These are phyloP conservation scores for Pouteria campechiana DNA, from an alignment of 179 eudicot species.

Conservation along the genomic window DNA sequence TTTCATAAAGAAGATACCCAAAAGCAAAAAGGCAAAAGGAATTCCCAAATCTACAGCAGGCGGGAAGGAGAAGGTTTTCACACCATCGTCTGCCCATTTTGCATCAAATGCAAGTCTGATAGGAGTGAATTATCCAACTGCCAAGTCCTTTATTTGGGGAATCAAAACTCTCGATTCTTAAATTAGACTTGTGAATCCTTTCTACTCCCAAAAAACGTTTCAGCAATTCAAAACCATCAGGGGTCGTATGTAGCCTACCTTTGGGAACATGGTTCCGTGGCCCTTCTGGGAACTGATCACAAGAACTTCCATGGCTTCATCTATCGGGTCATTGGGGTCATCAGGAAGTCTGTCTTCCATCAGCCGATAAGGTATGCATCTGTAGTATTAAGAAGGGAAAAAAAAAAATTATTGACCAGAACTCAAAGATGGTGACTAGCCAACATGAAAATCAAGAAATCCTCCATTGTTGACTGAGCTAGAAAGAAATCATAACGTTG, in stretches of 20 bases:
- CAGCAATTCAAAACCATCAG: neutral
- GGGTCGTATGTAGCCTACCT: slow-evolving; percentile 16
- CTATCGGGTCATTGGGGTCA: neutral
- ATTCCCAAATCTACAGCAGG: no score
- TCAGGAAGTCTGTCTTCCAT: slow-evolving; percentile 18
- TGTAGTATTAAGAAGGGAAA: slow-evolving; percentile 4
- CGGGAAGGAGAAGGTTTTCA: no score
- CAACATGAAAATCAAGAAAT: neutral
- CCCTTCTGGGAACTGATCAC: slow-evolving; percentile 46
- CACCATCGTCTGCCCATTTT: no score
- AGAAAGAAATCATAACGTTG: no score
- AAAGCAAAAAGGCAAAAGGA: no score
- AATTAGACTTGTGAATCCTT: neutral
- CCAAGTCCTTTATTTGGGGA: neutral
- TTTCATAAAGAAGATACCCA: no score
- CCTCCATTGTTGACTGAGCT: no score
- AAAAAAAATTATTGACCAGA: neutral
- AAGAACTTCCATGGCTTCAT: slow-evolving; percentile 35
- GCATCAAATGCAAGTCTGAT: no score
- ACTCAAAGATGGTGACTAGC: neutral
- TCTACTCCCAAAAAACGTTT: neutral
- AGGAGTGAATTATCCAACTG: neutral
- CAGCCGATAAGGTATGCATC: slow-evolving; percentile 49
- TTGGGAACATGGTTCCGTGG: slow-evolving; percentile 43
- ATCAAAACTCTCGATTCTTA: neutral